Conservation (phyloP, 1,284 basidiomycete species). For the Coniferiporia sulphurascens region DNA sequence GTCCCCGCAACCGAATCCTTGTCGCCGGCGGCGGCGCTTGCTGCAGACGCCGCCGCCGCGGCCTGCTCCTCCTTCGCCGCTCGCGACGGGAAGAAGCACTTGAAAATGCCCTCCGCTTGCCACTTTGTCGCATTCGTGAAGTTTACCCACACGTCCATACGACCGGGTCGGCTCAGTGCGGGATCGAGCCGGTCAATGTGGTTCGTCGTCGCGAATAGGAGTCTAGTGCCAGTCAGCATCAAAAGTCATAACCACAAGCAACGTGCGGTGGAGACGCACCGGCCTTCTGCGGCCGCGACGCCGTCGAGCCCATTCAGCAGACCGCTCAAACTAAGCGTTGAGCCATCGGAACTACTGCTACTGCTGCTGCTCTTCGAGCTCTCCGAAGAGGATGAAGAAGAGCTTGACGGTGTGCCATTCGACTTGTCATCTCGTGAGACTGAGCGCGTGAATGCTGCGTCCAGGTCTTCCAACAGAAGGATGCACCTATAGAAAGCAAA, state of each 20-base stretch:
- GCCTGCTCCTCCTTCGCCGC: slow-evolving; percentile 35
- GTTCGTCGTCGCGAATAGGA: slow-evolving; percentile 80
- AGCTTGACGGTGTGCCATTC: slow-evolving; percentile 58
- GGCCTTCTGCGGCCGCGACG: slow-evolving; percentile 79
- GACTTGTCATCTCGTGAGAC: slow-evolving; percentile 74
- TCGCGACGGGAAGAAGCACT: slow-evolving; percentile 83
- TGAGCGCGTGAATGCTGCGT: slow-evolving; percentile 80
- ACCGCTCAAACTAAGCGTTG: slow-evolving; percentile 76
- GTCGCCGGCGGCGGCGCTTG: not conserved
- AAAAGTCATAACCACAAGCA: too few species aligned
- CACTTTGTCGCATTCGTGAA: slow-evolving; percentile 82
- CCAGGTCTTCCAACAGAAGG: slow-evolving; percentile 81
- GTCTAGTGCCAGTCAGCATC: slow-evolving; percentile 32
- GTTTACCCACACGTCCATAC: slow-evolving; percentile 87
- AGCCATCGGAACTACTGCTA: slow-evolving; percentile 45
- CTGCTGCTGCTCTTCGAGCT: slow-evolving; percentile 37
- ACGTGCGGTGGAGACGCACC: slow-evolving; percentile 42
- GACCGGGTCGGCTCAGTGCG: slow-evolving; percentile 72
- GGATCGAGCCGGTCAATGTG: slow-evolving; percentile 84
- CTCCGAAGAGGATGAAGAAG: slow-evolving; percentile 35
- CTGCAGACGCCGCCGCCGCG: slow-evolving; percentile 32
- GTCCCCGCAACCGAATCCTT: slow-evolving; percentile 27
- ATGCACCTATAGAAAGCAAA: slow-evolving; percentile 56
- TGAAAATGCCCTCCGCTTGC: slow-evolving; percentile 87
- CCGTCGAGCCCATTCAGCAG: slow-evolving; percentile 82